Evolutionary conservation across 192 early-diverging fungal species (phyloP), one percentile per base, ranked within the genome.

Genomic region (Coemansia sp.): DNA sequence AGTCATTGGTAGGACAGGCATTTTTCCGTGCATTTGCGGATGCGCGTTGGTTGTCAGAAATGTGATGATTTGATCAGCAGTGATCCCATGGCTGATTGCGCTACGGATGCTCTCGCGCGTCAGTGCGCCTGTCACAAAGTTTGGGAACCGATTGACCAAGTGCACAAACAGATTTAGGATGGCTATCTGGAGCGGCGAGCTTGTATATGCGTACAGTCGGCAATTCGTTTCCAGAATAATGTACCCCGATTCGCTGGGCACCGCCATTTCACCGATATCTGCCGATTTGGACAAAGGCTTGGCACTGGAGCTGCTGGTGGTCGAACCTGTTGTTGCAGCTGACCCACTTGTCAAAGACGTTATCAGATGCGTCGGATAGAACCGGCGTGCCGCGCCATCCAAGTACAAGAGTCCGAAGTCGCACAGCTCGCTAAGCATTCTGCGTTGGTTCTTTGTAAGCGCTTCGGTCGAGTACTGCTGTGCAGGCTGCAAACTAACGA

Each of bases 221-320:
- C 92, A 97, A 75, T 99, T 99, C 2, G 96, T 99, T 67, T 99
- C 96, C 15, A 99, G 64, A 23, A 99, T 88, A 63, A 99, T 90
- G 72, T 89, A 99, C 26, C 95, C 95, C 28, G 85, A 79, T 13
- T 87, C 83, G 60, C 67, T 71, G 26, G 69, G 69, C 37, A 59
- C 35, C 18, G 70, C 52, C 51, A 78, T 45, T 21, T 74, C 68
- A 26, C 40, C 43, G 4, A n/a, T 12, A 16, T 49, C 76, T 13
- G 79, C 74, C 23, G 69, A 73, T 4, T 43, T 20, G 68, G n/a
- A n/a, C n/a, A n/a, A n/a, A n/a, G n/a, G n/a, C n/a, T n/a, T n/a
- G n/a, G n/a, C n/a, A n/a, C n/a, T n/a, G n/a, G n/a, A n/a, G n/a
- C 76, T 37, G 26, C 45, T 51, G 1, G 9, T 28, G 23, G 31